Percentiles rank a stretch among this genome's conserved stretches.
phyloP scores from a whole-genome alignment of 177 flowering plant species.

The Vitis hybrid region DNA sequence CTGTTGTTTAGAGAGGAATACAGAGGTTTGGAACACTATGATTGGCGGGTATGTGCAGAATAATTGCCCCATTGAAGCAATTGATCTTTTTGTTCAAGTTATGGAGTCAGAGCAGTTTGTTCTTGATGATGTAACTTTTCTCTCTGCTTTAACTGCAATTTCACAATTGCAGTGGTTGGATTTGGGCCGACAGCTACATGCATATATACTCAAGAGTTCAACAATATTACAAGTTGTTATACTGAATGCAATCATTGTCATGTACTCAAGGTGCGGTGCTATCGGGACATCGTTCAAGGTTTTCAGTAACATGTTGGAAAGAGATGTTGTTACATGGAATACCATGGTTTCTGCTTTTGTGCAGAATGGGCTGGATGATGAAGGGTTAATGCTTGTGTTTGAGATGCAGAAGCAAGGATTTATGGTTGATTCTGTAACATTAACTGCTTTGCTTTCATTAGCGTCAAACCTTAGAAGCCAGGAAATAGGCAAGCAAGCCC shows the following conservation, averaged over 20 bases:
- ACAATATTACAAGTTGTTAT: conserved; percentile 33
- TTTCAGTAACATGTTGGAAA: conserved; percentile 65
- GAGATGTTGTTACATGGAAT: conserved; percentile 92
- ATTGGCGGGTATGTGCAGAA: conserved; percentile 77
- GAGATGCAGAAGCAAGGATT: conserved; percentile 80
- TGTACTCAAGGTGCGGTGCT: conserved; percentile 82
- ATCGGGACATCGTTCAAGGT: conserved; percentile 54
- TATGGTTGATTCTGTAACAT: conserved; percentile 60
- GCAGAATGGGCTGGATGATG: conserved; percentile 77
- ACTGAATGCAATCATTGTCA: conserved; percentile 59
- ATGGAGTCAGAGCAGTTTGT: conserved; percentile 31
- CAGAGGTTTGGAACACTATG: conserved; percentile 93
- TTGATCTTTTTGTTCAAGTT: conserved; percentile 60
- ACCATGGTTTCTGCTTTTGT: conserved; percentile 83
- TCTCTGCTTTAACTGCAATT: conserved; percentile 60
- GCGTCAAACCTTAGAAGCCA: conserved; percentile 68
- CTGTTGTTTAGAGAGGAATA: conserved; percentile 50
- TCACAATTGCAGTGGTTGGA: conserved; percentile 66
- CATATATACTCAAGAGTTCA: conserved; percentile 57
- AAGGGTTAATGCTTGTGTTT: conserved; percentile 73
- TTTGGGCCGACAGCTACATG: conserved; percentile 68
- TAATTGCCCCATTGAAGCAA: conserved; percentile 40
- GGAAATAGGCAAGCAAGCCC: conserved; percentile 72
- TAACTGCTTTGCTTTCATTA: conserved; percentile 78
- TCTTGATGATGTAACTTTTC: conserved; percentile 68